Base-by-base conservation (phyloP, 2,329 filamentous ascomycete species). In the Ophiostoma montium region DNA sequence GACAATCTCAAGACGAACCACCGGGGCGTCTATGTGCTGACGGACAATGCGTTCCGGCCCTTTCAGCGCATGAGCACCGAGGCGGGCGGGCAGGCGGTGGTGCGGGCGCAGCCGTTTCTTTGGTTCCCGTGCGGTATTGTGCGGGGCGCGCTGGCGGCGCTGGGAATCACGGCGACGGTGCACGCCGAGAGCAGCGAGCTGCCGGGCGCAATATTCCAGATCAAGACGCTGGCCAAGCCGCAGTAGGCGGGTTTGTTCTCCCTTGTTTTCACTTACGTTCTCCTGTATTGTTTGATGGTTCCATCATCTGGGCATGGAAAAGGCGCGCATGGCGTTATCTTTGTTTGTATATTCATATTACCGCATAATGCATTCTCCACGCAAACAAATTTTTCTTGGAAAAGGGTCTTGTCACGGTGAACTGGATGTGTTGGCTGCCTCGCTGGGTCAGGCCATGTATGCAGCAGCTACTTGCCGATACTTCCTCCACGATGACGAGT, bases 1-100 rank as follows among this genome's bases (percentile, higher is more conserved):
- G 92, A 98, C 66, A 98, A 98, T 63, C 74, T 98, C 43, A 98
- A 98, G 68, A 98, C 92, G 9, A 98, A 98, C 62, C 92, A 98
- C 49, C 52, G 86, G 81, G 92, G 92, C 46, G 88, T 96, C 57
- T 98, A 95, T 65, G 92, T 98, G 39, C 70, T 98, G 47, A 96
- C 90, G 13, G 92, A 98, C 67, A 88, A 88, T 62, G 72, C 82
- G 10, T 98, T 98, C 68, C 82, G 86, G 45, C 89, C 90, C 0
- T 82, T 98, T 57, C 76, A 80, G 33, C 77, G 88, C 45, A 95
- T 96, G 89, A 90, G 84, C 60, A 84, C 88, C 55, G 83, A 90
- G 58, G 71, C 78, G 16, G 78, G 82, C 36, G 80, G 82, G 11
- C 81, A 86, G 61, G 84, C 83, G 15, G 75, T 89, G 45, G 67